These are phyloP conservation scores for Sarocladium oryzae DNA, from an alignment of 2,329 filamentous ascomycete genomes.

Conservation along the genomic window DNA sequence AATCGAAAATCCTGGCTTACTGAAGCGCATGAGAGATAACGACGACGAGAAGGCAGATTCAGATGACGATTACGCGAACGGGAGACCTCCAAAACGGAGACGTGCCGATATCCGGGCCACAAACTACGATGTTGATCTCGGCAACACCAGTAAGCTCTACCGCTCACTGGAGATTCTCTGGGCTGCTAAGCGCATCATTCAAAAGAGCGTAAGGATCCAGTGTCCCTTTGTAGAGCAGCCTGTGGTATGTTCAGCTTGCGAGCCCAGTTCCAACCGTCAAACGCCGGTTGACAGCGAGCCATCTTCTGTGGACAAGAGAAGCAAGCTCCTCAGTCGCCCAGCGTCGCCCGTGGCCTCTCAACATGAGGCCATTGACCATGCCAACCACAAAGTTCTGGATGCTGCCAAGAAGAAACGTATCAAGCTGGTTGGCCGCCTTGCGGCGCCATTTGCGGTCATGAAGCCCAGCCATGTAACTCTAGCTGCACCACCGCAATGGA, in stretches of 20 bases:
- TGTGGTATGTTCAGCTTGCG: not conserved
- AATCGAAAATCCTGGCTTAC: not conserved
- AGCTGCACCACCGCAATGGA: not conserved
- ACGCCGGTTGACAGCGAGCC: not conserved
- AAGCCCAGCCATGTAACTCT: not conserved
- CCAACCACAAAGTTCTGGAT: too few relatives aligned
- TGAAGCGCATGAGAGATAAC: not conserved
- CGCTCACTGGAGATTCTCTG: not conserved
- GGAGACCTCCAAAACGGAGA: not conserved
- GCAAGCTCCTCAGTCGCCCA: not conserved
- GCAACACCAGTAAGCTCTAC: not conserved
- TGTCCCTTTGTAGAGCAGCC: not conserved
- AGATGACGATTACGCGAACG: not conserved
- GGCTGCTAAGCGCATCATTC: not conserved
- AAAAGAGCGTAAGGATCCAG: not conserved
- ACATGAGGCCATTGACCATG: too few relatives aligned
- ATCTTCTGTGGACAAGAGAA: not conserved
- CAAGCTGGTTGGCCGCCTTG: constrained; percentile 1
- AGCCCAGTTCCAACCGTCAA: not conserved
- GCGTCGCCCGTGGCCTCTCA: not conserved
- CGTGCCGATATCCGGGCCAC: not conserved
- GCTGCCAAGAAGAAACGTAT: constrained; percentile 6
- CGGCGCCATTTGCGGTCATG: not conserved
- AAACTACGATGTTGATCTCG: not conserved
- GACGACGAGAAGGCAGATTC: not conserved